Conservation (phyloP, 371 early-diverging fungal species). For the Apophysomyces trapeziformis region DNA sequence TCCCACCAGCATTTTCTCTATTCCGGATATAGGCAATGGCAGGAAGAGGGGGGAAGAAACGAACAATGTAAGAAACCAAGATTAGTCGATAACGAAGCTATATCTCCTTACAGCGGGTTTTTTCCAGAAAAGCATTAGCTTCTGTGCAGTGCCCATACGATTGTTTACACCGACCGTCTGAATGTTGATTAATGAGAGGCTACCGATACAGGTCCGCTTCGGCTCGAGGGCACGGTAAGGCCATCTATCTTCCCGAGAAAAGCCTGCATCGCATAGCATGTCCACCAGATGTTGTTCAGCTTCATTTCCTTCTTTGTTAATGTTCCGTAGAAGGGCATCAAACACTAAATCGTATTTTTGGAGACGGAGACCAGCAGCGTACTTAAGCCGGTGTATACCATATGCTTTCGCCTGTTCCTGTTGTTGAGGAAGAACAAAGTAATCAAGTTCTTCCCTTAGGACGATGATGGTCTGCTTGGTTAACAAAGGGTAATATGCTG, state of each 20-base stretch:
- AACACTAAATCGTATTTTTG: slow-evolving; percentile 64
- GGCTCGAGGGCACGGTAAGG: slow-evolving; percentile 72
- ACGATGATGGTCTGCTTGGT: slow-evolving; percentile 27
- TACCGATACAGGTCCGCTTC: slow-evolving; percentile 60
- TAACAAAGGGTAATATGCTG: slow-evolving; percentile 20
- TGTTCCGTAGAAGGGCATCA: slow-evolving; percentile 64
- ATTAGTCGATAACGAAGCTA: not conserved
- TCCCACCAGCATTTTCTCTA: slow-evolving; percentile 86
- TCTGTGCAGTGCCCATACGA: slow-evolving; percentile 66
- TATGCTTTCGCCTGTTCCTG: slow-evolving; percentile 1
- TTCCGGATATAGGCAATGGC: not conserved
- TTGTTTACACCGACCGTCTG: slow-evolving; percentile 52
- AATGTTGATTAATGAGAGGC: slow-evolving; percentile 64
- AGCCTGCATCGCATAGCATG: slow-evolving; percentile 75
- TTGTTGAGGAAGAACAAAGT: slow-evolving; percentile 20
- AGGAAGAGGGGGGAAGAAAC: not conserved
- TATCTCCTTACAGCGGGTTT: slow-evolving; percentile 68
- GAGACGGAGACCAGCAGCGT: slow-evolving; percentile 57
- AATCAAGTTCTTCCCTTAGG: slow-evolving; percentile 33
- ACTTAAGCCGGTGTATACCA: slow-evolving; percentile 49
- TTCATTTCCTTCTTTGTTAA: slow-evolving; percentile 60
- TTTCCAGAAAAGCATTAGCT: slow-evolving; percentile 72
- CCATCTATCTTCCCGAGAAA: slow-evolving; percentile 66
- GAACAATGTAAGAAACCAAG: not conserved
- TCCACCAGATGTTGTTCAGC: slow-evolving; percentile 78